Evolutionary conservation across 257 asterid genomes (phyloP), one percentile per base, ranked within the genome.

Genomic region (Gardenia jasminoides): DNA sequence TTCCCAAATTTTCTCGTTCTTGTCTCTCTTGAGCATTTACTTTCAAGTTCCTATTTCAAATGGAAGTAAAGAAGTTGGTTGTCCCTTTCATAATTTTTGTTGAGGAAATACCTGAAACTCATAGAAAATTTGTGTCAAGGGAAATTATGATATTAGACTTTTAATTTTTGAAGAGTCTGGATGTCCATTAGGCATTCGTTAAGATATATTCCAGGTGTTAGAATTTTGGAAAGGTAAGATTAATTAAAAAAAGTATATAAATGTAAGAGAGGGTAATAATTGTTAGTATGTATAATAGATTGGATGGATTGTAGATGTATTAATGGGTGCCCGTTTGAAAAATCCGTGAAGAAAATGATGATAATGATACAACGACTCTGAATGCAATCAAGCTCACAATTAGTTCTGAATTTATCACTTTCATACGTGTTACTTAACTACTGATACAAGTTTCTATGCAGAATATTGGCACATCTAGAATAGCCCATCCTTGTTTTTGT

Each of bases 1-100:
- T 41, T 68, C 88, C 89, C 84, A 59, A 64, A 22, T 72, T 82
- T 87, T 71, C 68, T 84, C 85, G 65, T 68, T 56, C 84, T 86
- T 86, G 82, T 78, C 80, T 84, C 82, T 54, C 77, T 69, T 67
- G 22, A 20, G 77, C 82, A 70, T 78, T 85, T 31, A 17, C 64
- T 64, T 79, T 74, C 56, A 46, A 74, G 74, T 56, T 59, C 59
- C 56, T 44, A 43, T 78, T 61, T 50, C 77, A 4, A 78, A 41
- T 72, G 88, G 86, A 82, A 52, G 80, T 33, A 15, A 82, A 78
- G 67, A 81, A 79, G 13, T 72, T 67, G 33, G 41, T 28, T 65
- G 74, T 73, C 72, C 75, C 9, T 66, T 54, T 80, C 82, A 54
- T 10, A 30, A 12, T 33, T 41, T 39, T 64, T 71, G 48, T 43